Conservation (phyloP, 1,284 basidiomycete genomes). For the Rhodotorula sp. region DNA sequence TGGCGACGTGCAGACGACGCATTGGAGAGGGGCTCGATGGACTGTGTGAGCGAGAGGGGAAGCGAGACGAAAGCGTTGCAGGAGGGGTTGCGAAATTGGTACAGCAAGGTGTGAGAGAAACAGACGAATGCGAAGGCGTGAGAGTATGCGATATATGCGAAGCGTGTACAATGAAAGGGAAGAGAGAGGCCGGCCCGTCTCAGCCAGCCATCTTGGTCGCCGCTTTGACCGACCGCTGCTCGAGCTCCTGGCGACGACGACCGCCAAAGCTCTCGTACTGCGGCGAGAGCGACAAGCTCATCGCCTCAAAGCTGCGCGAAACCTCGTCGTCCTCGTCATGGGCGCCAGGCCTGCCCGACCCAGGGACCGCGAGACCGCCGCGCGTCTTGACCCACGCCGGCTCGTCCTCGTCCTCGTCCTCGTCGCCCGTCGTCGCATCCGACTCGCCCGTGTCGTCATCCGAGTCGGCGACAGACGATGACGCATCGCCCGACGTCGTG, state of each 20-base stretch:
- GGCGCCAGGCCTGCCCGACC: slow-evolving; percentile 1
- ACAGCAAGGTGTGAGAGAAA: background rate
- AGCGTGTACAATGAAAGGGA: background rate
- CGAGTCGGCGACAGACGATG: slow-evolving; percentile 43
- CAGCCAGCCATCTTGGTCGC: too few species aligned
- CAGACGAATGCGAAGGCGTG: background rate
- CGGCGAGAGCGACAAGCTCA: slow-evolving; percentile 26
- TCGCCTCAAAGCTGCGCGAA: slow-evolving; percentile 35
- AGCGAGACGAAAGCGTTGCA: background rate
- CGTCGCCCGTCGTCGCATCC: slow-evolving; percentile 42
- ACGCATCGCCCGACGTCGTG: slow-evolving; percentile 26
- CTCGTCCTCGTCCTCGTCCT: slow-evolving; percentile 18
- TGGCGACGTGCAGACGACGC: too few species aligned
- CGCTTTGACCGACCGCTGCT: too few species aligned
- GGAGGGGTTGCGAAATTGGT: background rate
- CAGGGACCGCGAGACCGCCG: slow-evolving; percentile 33
- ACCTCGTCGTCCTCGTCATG: slow-evolving; percentile 38
- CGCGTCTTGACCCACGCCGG: slow-evolving; percentile 15
- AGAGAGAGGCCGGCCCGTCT: background rate
- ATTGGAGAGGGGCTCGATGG: too few species aligned
- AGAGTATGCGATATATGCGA: background rate
- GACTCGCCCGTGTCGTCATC: slow-evolving; percentile 39
- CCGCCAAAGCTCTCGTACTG: slow-evolving; percentile 27
- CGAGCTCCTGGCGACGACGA: background rate
- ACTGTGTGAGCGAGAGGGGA: background rate